Percentiles rank a stretch among this genome's conserved stretches.
These are phyloP conservation scores for Calonectria hongkongensis DNA, from an alignment of 2,329 filamentous ascomycete genomes.

Conservation along the genomic window DNA sequence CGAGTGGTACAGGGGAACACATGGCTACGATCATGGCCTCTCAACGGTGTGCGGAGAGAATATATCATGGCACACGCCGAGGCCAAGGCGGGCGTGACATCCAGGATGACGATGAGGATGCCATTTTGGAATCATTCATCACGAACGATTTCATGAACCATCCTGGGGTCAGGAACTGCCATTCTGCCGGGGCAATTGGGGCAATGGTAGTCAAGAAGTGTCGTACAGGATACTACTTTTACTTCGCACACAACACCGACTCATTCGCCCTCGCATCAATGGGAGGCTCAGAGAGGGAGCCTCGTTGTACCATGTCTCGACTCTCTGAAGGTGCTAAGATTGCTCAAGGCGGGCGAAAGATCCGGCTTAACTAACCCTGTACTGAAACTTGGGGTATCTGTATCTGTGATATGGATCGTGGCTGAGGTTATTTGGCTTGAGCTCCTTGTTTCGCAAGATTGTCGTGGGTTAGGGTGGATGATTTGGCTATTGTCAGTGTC, in stretches of 20 bases:
- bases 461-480: slow-evolving; percentile 8
- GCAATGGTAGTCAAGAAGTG: slow-evolving; percentile 93
- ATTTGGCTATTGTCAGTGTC: slow-evolving; percentile 25
- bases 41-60: slow-evolving; percentile 87
- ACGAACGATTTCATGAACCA: slow-evolving; percentile 94
- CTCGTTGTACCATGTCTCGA: slow-evolving; percentile 92
- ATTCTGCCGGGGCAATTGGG: slow-evolving; percentile 91
- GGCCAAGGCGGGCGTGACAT: slow-evolving; percentile 77
- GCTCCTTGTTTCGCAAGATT: neutral
- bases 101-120: slow-evolving; percentile 84
- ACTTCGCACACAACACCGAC: slow-evolving; percentile 98
- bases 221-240: slow-evolving; percentile 84
- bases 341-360: slow-evolving; percentile 73
- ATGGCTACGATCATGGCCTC: slow-evolving; percentile 98
- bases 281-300: slow-evolving; percentile 84
- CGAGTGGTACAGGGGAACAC: slow-evolving; percentile 96
- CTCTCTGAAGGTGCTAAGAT: slow-evolving; percentile 72
- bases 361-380: slow-evolving; percentile 56
- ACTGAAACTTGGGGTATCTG: neutral
- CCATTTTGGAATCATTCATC: slow-evolving; percentile 84
- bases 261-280: slow-evolving; percentile 91
- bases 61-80: slow-evolving; percentile 83
- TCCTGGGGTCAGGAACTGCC: slow-evolving; percentile 86
- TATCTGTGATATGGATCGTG: neutral
- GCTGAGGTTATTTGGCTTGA: neutral